Base-by-base conservation (phyloP, 257 asterid species). In the Forsythia suspensa region DNA sequence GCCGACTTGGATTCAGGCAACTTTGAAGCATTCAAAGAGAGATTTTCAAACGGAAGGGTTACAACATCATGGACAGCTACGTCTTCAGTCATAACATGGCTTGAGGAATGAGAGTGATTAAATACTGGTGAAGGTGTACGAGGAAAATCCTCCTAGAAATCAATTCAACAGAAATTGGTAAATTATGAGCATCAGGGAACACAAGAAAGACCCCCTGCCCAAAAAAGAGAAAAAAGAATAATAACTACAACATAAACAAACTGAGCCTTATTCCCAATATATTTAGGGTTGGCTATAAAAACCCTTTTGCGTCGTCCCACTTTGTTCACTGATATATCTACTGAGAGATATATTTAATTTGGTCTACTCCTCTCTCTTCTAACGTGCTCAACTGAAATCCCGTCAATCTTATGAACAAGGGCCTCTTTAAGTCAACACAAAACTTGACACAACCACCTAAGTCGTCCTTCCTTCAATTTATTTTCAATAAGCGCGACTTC, bases 91-190 rank as follows among this genome's bases (percentile, higher is more conserved):
- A 86, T 70, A 72, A 74, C 88, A 79, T 85, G 89, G 83, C 90
- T 79, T 37, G 90, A 74, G 24, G 93, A 70, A 76, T 76, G 87
- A 82, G 86, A 82, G 67, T 90, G 91, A 81, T 82, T 89, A 81
- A 89, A 91, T 69, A 90, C 87, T 4, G 97, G 98, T 36, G 97
- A 91, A 29, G 95, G 94, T 10, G 97, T 89, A 69, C 94, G 91
- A 40, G 95, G 93, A 76, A 93, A 93, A 82, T 91, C 95, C 82
- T 85, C 94, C 97, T 93, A 78, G 52, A 84, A 77, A 74, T 78
- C 44, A 72, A 80, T 43, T 74, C 70, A 59, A 79, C 52, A 80
- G 9, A 79, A 78, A 74, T 39, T 55, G 37, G 40, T 63, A 63
- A 24, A 24, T 29, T 29, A 68, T 57, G 80, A 75, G 69, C 70